These are phyloP conservation scores for Halophytophthora polymorphica DNA, from an alignment of 352 stramenopile species.

Conservation along the genomic window DNA sequence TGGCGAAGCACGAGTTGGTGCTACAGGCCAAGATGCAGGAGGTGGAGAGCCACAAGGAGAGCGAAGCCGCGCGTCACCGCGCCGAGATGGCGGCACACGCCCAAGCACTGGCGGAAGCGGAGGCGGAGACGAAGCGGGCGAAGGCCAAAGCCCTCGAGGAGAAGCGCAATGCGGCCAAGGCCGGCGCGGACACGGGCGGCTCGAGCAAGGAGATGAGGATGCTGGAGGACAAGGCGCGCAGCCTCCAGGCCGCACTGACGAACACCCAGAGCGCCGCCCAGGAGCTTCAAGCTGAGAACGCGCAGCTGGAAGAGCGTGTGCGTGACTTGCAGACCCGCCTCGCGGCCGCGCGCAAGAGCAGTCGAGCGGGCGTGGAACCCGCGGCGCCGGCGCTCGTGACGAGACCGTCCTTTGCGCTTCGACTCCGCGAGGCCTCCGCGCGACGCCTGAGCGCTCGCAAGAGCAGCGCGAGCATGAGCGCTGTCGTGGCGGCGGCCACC, in stretches of 20 bases:
- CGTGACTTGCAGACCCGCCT: slow-evolving; percentile 45
- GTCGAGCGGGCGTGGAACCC: background rate
- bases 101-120: slow-evolving; percentile 28
- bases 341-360: slow-evolving; percentile 19
- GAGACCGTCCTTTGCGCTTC: slow-evolving; percentile 37
- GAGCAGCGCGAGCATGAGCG: background rate
- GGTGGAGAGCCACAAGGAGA: slow-evolving; percentile 51
- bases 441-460: slow-evolving; percentile 9
- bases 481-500: background rate
- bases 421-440: slow-evolving; percentile 23
- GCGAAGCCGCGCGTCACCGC: slow-evolving; percentile 31
- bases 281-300: slow-evolving; percentile 56
- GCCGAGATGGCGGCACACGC: slow-evolving; percentile 29
- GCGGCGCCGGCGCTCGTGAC: slow-evolving; percentile 15
- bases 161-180: slow-evolving; percentile 26
- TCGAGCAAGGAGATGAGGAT: slow-evolving; percentile 34
- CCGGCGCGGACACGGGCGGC: slow-evolving; percentile 2
- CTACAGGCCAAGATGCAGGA: slow-evolving; percentile 52
- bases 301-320: slow-evolving; percentile 43
- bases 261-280: slow-evolving; percentile 26
- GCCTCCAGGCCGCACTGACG: slow-evolving; percentile 30
- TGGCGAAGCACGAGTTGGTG: slow-evolving; percentile 62
- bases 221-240: slow-evolving; percentile 35
- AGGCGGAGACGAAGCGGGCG: slow-evolving; percentile 20
- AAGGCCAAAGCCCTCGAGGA: slow-evolving; percentile 22